phyloP scores from a whole-genome alignment of 495 filamentous ascomycete genomes.

The Penicillium parvum region DNA sequence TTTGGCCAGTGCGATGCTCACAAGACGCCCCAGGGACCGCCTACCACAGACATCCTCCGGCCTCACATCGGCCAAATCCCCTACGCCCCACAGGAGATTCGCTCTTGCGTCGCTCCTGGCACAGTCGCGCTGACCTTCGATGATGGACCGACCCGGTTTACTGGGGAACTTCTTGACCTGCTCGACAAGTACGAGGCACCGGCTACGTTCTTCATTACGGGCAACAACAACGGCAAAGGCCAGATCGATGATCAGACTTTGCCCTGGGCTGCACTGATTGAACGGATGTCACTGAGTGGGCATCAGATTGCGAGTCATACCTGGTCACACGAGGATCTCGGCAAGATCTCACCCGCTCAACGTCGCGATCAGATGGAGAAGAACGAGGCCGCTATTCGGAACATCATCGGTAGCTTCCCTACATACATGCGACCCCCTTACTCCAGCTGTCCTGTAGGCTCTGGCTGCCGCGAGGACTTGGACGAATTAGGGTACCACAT shows the following conservation, averaged over 20 bases:
- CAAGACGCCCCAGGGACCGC: slow-evolving; percentile 54
- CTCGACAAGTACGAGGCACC: slow-evolving; percentile 62
- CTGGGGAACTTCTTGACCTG: slow-evolving; percentile 62
- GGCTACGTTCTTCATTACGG: slow-evolving; percentile 77
- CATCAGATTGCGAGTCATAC: slow-evolving; percentile 84
- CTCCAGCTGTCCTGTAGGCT: slow-evolving; percentile 59
- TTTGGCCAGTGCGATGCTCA: slow-evolving; percentile 70
- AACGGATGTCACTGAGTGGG: slow-evolving; percentile 64
- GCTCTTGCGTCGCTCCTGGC: slow-evolving; percentile 58
- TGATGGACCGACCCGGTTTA: slow-evolving; percentile 71
- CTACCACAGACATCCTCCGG: slow-evolving; percentile 56
- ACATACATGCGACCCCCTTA: slow-evolving; percentile 86
- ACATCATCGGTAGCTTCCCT: slow-evolving; percentile 75
- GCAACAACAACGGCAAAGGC: slow-evolving; percentile 70
- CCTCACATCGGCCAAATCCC: slow-evolving; percentile 52
- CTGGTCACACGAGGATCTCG: slow-evolving; percentile 75
- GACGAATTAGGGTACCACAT: slow-evolving; percentile 69
- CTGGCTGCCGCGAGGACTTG: slow-evolving; percentile 57
- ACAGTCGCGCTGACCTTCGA: slow-evolving; percentile 75
- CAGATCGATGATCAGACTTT: slow-evolving; percentile 57
- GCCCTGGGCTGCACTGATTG: slow-evolving; percentile 57
- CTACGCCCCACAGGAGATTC: slow-evolving; percentile 61
- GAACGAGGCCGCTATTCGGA: slow-evolving; percentile 75
- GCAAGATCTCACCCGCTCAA: slow-evolving; percentile 49
- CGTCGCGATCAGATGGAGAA: slow-evolving; percentile 66